These are phyloP conservation scores for Thermothielavioides terrestris DNA, from an alignment of 495 filamentous ascomycete species.

Conservation along the genomic window DNA sequence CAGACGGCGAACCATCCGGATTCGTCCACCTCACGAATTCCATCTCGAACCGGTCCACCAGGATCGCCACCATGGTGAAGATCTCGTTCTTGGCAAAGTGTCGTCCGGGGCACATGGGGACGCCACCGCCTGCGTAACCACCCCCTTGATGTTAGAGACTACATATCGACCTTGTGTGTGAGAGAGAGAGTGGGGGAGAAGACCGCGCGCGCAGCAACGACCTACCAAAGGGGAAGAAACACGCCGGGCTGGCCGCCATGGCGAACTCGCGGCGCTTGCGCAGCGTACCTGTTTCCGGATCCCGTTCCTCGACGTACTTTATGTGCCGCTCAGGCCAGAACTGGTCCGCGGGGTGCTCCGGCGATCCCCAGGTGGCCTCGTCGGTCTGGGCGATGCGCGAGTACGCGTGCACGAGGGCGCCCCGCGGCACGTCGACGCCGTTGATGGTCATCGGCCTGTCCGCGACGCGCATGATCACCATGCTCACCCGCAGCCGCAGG, in stretches of 20 bases:
- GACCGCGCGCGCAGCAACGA: no score
- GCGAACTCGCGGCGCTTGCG: neutral
- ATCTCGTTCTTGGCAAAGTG: slow-evolving; percentile 32
- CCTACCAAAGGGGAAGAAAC: slow-evolving; percentile 5
- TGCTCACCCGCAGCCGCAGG: slow-evolving; percentile 28
- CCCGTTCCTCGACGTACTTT: neutral
- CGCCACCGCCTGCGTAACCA: slow-evolving; percentile 2
- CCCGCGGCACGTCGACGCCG: slow-evolving; percentile 18
- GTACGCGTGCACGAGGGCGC: slow-evolving; percentile 19
- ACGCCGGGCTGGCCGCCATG: neutral
- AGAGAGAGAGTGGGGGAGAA: no score
- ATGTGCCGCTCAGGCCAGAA: slow-evolving; percentile 32
- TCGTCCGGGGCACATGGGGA: slow-evolving; percentile 34
- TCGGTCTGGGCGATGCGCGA: slow-evolving; percentile 20
- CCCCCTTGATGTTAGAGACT: neutral
- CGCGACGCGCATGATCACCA: slow-evolving; percentile 23
- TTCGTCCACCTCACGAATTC: slow-evolving; percentile 26
- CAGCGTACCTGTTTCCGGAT: neutral
- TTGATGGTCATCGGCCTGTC: slow-evolving; percentile 9
- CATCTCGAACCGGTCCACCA: slow-evolving; percentile 46
- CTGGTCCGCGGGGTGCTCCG: slow-evolving; percentile 23
- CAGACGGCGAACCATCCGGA: slow-evolving; percentile 13
- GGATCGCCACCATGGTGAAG: slow-evolving; percentile 35
- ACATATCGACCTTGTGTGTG: neutral
- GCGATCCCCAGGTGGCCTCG: slow-evolving; percentile 21